Conservation (phyloP, 768 basidiomycete species). For the Boletus sp. region DNA sequence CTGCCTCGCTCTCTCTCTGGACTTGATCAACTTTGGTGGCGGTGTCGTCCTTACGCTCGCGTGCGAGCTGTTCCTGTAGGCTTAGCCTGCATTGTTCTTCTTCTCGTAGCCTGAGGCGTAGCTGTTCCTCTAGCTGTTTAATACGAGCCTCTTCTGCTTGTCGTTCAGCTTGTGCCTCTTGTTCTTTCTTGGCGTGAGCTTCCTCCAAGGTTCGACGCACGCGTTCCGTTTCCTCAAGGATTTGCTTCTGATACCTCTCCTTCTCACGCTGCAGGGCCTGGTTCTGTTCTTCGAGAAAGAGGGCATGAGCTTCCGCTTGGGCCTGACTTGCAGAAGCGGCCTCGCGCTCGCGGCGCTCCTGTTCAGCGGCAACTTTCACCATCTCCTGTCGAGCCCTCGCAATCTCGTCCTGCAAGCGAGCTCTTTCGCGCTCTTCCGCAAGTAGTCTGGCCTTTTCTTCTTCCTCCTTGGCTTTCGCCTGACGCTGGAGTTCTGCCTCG, state of each 20-base stretch:
- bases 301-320: constrained; percentile 25
- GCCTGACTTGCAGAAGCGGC: constrained; percentile 22
- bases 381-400: constrained; percentile 25
- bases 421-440: constrained; percentile 29
- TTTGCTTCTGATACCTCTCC: constrained; percentile 22
- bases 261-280: constrained; percentile 22
- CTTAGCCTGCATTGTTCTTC: constrained; percentile 26
- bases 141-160: constrained; percentile 26
- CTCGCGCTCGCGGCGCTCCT: constrained; percentile 26
- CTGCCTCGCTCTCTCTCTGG: constrained; percentile 22
- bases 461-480: constrained; percentile 22
- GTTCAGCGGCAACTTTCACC: constrained; percentile 21
- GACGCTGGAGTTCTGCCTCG: constrained; percentile 29
- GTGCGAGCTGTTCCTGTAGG: constrained; percentile 27
- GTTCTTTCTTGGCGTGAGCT: constrained; percentile 25
- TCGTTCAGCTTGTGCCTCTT: constrained; percentile 16
- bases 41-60: constrained; percentile 16
- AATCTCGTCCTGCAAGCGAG: constrained; percentile 29
- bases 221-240: constrained; percentile 26
- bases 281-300: constrained; percentile 22
- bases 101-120: constrained; percentile 27
- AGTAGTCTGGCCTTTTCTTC: constrained; percentile 21
- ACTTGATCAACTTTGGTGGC: constrained; percentile 14
- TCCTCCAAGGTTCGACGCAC: constrained; percentile 24
- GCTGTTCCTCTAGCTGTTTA: constrained; percentile 25